Evolutionary conservation across 768 basidiomycete species (phyloP), one percentile per base, ranked within the genome.

Genomic region (Crepidotus variabilis): DNA sequence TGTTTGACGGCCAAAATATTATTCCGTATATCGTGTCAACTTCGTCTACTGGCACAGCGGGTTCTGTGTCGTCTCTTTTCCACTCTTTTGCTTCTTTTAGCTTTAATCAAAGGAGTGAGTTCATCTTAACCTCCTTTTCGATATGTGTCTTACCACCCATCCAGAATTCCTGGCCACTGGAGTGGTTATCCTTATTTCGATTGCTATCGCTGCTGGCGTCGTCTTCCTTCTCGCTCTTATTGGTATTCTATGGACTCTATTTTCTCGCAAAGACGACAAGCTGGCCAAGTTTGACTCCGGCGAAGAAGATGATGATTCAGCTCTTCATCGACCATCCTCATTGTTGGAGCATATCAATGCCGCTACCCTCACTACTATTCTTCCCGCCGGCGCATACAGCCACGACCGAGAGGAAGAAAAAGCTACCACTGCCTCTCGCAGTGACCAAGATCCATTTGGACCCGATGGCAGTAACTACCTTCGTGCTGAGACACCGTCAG

Each of bases 121-220:
- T 48, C 57, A 34, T 14, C 46, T 39, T 18, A 55, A 52, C 24
- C 16, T 50, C 53, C n/a, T 22, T 13, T 5, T 18, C 47, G 58
- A 21, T 64, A 36, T 11, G 51, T 51, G n/a, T 67, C 51, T 59
- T 59, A 32, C 39, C n/a, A 35, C 46, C 52, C 9, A 34, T 62
- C 8, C 61, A 92, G 93, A 87, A 64, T 90, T 93, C 78, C 81
- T 99, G 54, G 92, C 95, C 0, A 83, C 85, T 21, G 97, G 96
- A 1, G 81, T 98, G 35, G 94, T 99, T 54, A 98, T 98, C 61
- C 81, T 99, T 46, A 94, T 99, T 62, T 95, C 94, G 1, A 97
- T 99, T 60, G 97, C 97, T 22, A 97, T 98, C 61, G 87, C 92
- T 9, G 94, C 94, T 14, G 97, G 96, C 16, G 84, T 98, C 20